Base-by-base conservation (phyloP, 2,329 filamentous ascomycete genomes). In the Lasiodiplodia theobromae region DNA sequence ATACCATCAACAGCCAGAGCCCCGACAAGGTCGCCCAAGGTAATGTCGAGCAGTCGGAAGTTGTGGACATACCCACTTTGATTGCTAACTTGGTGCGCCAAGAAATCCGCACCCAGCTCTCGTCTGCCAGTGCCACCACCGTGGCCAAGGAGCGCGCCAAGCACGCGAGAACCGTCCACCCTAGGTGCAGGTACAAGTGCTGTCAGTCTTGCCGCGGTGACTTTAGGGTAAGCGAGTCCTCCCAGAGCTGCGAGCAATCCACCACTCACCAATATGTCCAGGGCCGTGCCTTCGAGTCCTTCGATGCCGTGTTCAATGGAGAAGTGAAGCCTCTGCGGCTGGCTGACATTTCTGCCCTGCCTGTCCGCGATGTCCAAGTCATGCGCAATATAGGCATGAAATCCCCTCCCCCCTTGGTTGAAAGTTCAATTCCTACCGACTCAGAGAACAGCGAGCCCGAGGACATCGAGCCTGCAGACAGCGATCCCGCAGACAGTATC, bases 151-250 rank as follows among this genome's bases (percentile, higher is more conserved):
- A 67, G 40, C 65, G 65, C 11, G 56, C 65, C 54, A 67, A 47
- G 56, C 66, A 58, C 34, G n/a, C 51, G 44, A 63, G 57, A 25
- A 56, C 66, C 18, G 57, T 54, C 12, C 49, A 68, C 18, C 70
- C 71, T 1, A 49, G 25, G 37, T 87, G 85, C 73, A 74, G 71
- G n/a, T 81, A 81, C 71, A 78, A 79, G 62, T 80, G 81, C 63
- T 87, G 85, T 70, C 82, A 83, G 38, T 75, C 73, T n/a, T 87
- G 85, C 71, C 81, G 85, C 37, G 83, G 83, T 2, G 83, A 82
- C 71, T 83, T 81, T 70, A 77, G 57, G 25, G 66, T 68, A 53
- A 54, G 66, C 16, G n/a, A 49, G 31, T 5, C 18, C 23, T 28
- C 7, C 12, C 25, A 34, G 14, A 11, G 5, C 31, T 28, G 16